Evolutionary conservation across 2,329 filamentous ascomycete species (phyloP).

Genomic region (Ophiostoma pallidulum): DNA sequence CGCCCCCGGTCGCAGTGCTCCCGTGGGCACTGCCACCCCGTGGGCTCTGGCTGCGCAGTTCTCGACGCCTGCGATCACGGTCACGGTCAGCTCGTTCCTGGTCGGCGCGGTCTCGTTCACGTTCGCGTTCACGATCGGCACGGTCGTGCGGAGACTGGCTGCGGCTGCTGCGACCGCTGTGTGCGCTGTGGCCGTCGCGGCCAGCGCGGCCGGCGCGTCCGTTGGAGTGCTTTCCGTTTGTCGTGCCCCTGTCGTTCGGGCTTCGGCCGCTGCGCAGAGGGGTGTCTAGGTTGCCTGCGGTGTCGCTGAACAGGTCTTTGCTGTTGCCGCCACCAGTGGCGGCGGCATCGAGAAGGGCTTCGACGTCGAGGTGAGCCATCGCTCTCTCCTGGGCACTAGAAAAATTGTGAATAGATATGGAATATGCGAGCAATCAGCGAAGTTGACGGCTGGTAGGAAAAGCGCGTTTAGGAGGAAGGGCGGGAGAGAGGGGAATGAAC

Average conservation of each 20-base stretch:
- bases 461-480: too few species aligned
- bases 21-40: slow-evolving; percentile 1
- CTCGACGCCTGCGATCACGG: slow-evolving; percentile 34
- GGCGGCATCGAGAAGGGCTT: slow-evolving; percentile 81
- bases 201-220: too few species aligned
- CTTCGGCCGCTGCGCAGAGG: slow-evolving; percentile 40
- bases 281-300: not conserved
- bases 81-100: slow-evolving; percentile 16
- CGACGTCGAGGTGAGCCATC: slow-evolving; percentile 70
- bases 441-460: too few species aligned
- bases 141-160: slow-evolving; percentile 36
- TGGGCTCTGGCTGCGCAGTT: slow-evolving; percentile 48
- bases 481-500: too few species aligned
- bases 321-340: slow-evolving; percentile 48
- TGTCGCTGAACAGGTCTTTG: slow-evolving; percentile 25
- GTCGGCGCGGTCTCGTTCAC: slow-evolving; percentile 26
- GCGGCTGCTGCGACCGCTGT: slow-evolving; percentile 3
- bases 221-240: slow-evolving; percentile 17
- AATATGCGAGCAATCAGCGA: too few species aligned
- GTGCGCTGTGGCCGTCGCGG: not conserved
- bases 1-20: not conserved
- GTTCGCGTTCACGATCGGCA: slow-evolving; percentile 29
- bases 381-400: slow-evolving; percentile 5
- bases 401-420: not conserved
- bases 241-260: slow-evolving; percentile 23